Evolutionary conservation across 2,329 filamentous ascomycete species (phyloP).

Genomic region (Fusarium metavorans): DNA sequence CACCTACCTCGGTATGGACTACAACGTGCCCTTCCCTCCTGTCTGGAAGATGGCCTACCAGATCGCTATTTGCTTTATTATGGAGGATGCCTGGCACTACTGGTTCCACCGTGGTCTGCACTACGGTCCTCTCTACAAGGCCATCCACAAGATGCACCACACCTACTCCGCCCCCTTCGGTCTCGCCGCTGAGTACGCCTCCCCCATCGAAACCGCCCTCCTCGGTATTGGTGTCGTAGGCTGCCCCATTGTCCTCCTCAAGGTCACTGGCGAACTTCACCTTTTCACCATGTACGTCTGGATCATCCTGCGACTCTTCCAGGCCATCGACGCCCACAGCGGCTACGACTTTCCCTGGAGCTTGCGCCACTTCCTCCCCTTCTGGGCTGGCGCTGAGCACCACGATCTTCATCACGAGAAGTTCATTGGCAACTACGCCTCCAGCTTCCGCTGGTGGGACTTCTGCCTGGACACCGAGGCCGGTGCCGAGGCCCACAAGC

Average conservation of each 20-base stretch:
- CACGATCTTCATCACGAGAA: constrained; percentile 98
- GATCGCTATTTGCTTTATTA: constrained; percentile 91
- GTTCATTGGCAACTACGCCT: constrained; percentile 98
- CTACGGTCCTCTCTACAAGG: constrained; percentile 94
- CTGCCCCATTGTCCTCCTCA: constrained; percentile 85
- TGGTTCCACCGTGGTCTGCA: constrained; percentile 94
- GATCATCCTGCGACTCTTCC: constrained; percentile 93
- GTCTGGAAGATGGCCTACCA: constrained; percentile 89
- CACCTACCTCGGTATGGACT: constrained; percentile 89
- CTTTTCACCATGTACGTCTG: constrained; percentile 98
- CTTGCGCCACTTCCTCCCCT: constrained; percentile 92
- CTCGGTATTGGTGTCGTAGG: constrained; percentile 89
- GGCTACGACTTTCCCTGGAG: constrained; percentile 99
- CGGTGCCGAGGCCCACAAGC: constrained; percentile 86
- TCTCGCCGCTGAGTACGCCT: constrained; percentile 96
- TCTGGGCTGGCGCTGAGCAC: constrained; percentile 98
- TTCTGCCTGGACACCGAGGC: constrained; percentile 93
- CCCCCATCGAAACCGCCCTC: constrained; percentile 95
- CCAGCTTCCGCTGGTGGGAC: constrained; percentile 99
- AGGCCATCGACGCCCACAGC: constrained; percentile 97
- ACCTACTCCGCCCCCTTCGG: constrained; percentile 98
- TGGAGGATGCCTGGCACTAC: constrained; percentile 99
- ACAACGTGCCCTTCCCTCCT: constrained; percentile 89
- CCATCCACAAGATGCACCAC: constrained; percentile 99
- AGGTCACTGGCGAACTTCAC: constrained; percentile 87